These are phyloP conservation scores for Spergularia bocconei DNA, from an alignment of 148 eudicot species.

Conservation along the genomic window DNA sequence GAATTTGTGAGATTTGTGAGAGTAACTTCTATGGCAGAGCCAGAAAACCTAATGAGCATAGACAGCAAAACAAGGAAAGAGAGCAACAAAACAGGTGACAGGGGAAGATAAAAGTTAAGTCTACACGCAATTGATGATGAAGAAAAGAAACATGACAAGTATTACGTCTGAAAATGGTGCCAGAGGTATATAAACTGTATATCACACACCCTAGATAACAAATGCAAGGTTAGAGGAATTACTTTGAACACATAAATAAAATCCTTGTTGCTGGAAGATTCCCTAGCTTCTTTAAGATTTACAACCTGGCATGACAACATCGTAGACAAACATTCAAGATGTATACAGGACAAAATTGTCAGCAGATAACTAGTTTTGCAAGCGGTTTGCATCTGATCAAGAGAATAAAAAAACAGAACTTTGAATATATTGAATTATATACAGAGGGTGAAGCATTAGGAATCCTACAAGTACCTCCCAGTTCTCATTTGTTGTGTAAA, in stretches of 20 bases:
- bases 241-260: slow-evolving; percentile 93
- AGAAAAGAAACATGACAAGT: not conserved
- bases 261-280: slow-evolving; percentile 69
- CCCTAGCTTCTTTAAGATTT: slow-evolving; percentile 92
- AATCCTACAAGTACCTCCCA: slow-evolving; percentile 60
- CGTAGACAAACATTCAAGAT: slow-evolving; percentile 14
- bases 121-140: not conserved
- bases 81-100: not conserved
- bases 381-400: not conserved
- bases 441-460: not conserved
- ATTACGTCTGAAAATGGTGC: not conserved
- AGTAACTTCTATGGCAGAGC: not conserved
- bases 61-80: slow-evolving; percentile 3
- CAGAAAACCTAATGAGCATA: not conserved
- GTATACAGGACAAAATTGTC: too few relatives aligned
- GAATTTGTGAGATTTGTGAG: slow-evolving; percentile 6
- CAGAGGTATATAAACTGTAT: not conserved
- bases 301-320: slow-evolving; percentile 55
- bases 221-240: slow-evolving; percentile 24
- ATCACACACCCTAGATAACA: not conserved
- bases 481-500: slow-evolving; percentile 81
- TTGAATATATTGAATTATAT: not conserved
- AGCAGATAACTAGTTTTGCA: too few relatives aligned
- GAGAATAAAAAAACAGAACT: slow-evolving; percentile 3
- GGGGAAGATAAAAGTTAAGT: not conserved